Evolutionary conservation across 768 basidiomycete genomes (phyloP).

Genomic region (Trametes meyenii): DNA sequence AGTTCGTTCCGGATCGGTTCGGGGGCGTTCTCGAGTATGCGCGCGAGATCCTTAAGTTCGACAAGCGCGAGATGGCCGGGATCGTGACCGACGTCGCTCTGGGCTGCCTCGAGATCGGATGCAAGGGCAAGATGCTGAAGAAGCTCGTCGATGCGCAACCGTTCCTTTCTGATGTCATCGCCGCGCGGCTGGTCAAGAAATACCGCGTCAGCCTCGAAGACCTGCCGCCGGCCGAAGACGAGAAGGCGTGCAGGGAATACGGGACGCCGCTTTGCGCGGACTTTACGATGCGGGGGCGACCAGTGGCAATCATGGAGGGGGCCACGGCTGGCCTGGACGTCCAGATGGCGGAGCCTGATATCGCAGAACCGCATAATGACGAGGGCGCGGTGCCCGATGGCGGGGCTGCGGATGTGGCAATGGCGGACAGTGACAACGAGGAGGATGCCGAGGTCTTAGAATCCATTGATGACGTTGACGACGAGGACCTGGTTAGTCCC

Average conservation of each 20-base stretch:
- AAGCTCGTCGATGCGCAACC: constrained; percentile 54
- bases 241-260: constrained; percentile 46
- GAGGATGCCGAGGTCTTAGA: constrained; percentile 1
- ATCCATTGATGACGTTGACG: neutral
- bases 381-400: constrained; percentile 4
- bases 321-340: constrained; percentile 8
- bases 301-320: constrained; percentile 2
- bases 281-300: constrained; percentile 32
- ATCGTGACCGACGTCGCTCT: constrained; percentile 63
- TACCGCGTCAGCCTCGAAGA: constrained; percentile 57
- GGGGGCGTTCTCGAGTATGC: constrained; percentile 56
- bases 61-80: constrained; percentile 42
- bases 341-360: neutral
- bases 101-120: constrained; percentile 62
- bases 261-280: constrained; percentile 59
- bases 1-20: constrained; percentile 64
- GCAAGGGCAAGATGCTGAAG: constrained; percentile 71
- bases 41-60: constrained; percentile 46
- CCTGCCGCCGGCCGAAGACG: constrained; percentile 57
- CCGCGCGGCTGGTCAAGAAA: constrained; percentile 48
- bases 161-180: constrained; percentile 45
- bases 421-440: constrained; percentile 9
- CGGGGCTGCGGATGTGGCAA: neutral
- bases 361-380: neutral
- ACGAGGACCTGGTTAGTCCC: constrained; percentile 24